Base-by-base conservation (phyloP, 2,329 filamentous ascomycete species). In the Colletotrichum lini region DNA sequence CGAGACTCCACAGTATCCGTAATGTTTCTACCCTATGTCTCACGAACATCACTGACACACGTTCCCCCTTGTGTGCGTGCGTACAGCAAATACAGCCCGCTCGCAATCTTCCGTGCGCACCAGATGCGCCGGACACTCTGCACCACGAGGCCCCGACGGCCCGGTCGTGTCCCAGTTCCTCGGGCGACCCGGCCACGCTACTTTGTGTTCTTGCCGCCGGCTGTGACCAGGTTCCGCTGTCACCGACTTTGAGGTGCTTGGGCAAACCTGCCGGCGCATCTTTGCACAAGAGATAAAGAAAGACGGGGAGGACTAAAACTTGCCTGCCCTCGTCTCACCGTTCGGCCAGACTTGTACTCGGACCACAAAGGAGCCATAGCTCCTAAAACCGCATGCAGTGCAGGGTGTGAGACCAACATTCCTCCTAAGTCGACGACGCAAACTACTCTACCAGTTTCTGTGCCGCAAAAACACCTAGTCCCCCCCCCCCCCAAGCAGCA, bases 141-240 rank as follows among this genome's bases (percentile, higher is more conserved):
- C 21, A 45, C 64, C 64, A 66, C 64, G 47, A 58, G 35, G 62
- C 6, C 44, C 45, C 49, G 42, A 23, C 42, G 49, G 57, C 58
- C n/a, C 26, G 10, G 40, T 56, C 23, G 61, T 23, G 30, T 61
- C 49, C 63, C 56, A 62, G 64, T 52, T 44, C 53, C 50, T 67
- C 50, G 50, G 68, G 23, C 68, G 64, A 70, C 57, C 42, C 63
- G 56, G 42, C 50, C 21, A 21, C 60, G 45, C 35, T 44, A 60
- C 59, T 16, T 7, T n/a, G 13, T n/a, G 23, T n/a, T 23, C 56
- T 56, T 67, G 63, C 42, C 54, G 35, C 35, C 35, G 35, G 35
- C 35, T 38, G 49, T 56, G 65, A 63, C 57, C 52, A 40, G 65
- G 65, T 59, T 67, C 68, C 68, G 68, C 68, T 68, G 68, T 68